phyloP scores from a whole-genome alignment of 2,329 filamentous ascomycete species.

The Sclerotiophoma versabilis region DNA sequence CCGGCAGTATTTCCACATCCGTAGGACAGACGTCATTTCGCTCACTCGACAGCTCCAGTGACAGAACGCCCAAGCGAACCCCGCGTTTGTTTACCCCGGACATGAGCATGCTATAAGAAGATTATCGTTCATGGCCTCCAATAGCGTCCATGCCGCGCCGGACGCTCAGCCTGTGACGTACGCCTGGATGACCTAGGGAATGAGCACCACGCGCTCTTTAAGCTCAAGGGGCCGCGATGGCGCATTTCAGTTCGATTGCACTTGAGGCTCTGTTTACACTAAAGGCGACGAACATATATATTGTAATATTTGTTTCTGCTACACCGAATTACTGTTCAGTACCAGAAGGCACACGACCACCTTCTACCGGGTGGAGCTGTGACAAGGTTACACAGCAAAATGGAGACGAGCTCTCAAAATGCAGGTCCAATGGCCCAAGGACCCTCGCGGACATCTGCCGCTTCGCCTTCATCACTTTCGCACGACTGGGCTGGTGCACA shows the following conservation, averaged over 20 bases:
- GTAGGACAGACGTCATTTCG: slow-evolving; percentile 11
- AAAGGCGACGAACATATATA: neutral
- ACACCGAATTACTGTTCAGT: neutral
- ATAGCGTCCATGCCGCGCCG: slow-evolving; percentile 7
- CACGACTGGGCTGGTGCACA: slow-evolving; percentile 29
- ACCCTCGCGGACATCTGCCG: slow-evolving; percentile 3
- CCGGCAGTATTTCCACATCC: neutral
- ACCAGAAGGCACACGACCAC: too few species aligned
- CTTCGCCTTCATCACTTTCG: slow-evolving; percentile 20
- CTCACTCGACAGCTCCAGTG: slow-evolving; percentile 11
- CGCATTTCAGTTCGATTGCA: neutral
- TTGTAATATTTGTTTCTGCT: neutral
- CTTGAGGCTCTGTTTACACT: neutral
- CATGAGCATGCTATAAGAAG: neutral
- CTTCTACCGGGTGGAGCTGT: neutral
- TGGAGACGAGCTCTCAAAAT: slow-evolving; percentile 7
- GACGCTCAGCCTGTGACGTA: slow-evolving; percentile 11
- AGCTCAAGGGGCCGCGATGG: neutral
- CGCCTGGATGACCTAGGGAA: neutral
- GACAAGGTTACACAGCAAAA: neutral
- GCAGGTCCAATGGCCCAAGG: slow-evolving; percentile 27
- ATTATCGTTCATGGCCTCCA: neutral
- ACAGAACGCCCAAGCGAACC: slow-evolving; percentile 10
- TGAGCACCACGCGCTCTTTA: slow-evolving; percentile 5
- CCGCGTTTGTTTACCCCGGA: slow-evolving; percentile 15